Base-by-base conservation (phyloP, 148 eudicot species). In the Camellia lanceoleosa region DNA sequence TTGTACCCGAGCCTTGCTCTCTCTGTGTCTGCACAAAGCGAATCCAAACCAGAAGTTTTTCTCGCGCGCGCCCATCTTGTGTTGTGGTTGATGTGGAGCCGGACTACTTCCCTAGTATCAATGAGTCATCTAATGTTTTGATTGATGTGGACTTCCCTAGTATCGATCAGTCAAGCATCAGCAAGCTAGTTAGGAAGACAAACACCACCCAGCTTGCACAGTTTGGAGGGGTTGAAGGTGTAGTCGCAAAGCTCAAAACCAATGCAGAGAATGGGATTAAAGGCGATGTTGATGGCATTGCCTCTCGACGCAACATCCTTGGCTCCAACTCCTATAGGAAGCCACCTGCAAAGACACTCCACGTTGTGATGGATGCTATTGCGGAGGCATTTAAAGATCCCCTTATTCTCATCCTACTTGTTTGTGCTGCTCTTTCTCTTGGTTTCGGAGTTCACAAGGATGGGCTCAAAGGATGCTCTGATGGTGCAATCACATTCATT, bases 381-480 rank as follows among this genome's bases (percentile, higher is more conserved):
- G 1, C 49, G 30, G 74, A 71, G n/a, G 74, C 58, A 18, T 16
- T 47, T 9, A 71, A 49, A 19, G 74, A 71, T 51, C 74, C 58
- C 58, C 19, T 71, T 14, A 71, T 71, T 51, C 52, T 71, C 11
- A 18, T 71, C 74, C 58, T 71, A 9, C 74, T 71, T 51, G 23
- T 71, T n/a, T 71, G 58, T 71, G 74, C 56, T 2, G 74, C 12
- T 4, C 38, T 71, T 51, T 47, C 74, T 47, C 11, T n/a, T 18
- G 74, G 41, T 9, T 71, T 47, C 15, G 58, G 74, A 20, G 18
- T 71, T 51, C 47, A 71, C 12, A 51, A 71, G 23, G 30, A 51
- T n/a, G 74, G 38, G 19, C n/a, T 47, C 38, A n/a, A 76, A 68
- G 81, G 85, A 14, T 73, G 78, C 74, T 65, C 30, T 23, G 30